Base-by-base conservation (phyloP, 2,329 filamentous ascomycete genomes). In the Chaetomium globosum region DNA sequence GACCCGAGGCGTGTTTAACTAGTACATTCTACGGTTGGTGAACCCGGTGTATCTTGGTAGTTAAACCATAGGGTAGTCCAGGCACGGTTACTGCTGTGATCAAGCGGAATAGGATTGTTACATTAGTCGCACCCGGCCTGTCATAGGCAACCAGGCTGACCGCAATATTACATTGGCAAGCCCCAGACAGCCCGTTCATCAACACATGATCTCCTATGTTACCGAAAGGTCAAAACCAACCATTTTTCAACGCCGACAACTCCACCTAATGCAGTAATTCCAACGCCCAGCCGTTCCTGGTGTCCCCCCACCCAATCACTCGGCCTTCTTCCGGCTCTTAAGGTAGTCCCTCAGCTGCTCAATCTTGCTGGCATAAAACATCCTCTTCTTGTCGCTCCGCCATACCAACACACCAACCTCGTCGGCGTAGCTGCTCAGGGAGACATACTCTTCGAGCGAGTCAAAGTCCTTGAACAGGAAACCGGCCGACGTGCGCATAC, bases 391-490 rank as follows among this genome's bases (percentile, higher is more conserved):
- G 74, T 96, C 90, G 71, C 88, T 95, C 74, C 88, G 89, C 92
- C 94, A 98, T 3, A 91, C 85, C 73, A 97, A 76, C 33, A 99
- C 93, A 19, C 95, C 95, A 67, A 97, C 88, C 75, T 96, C 92
- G 71, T 94, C 89, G 0, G 95, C 94, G 77, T 97, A 95, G 65
- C 86, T 85, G 4, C 87, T 83, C 12, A 92, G 85, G 53, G 85
- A 87, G 58, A 85, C 81, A 74, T 92, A 95, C 75, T 93, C 90
- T 63, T 84, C 84, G 59, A 83, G 80, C 36, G 83, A 87, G 52
- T 87, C 86, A 74, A 98, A 97, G 68, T 98, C 94, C 73, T 90
- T 89, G 81, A 99, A 96, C 31, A 98, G 77, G 75, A 92, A 98
- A 0, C 95, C 95, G 0, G 84, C 81, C 5, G 88, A 92, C 1